Base-by-base conservation (phyloP, 2,329 filamentous ascomycete species). In the Penicillium janthinellum region DNA sequence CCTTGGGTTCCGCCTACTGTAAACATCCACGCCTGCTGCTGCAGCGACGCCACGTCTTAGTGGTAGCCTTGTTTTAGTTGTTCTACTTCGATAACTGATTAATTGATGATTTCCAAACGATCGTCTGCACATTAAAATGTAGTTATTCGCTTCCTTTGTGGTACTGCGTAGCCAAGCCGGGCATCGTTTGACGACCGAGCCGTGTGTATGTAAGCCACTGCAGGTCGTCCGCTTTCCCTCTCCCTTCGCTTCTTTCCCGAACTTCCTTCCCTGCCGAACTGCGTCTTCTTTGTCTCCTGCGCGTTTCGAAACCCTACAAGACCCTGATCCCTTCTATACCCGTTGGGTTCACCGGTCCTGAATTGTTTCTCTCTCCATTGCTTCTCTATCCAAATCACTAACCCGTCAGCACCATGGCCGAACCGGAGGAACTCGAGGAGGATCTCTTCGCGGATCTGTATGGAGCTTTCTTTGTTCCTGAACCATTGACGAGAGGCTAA, bases 381-480 rank as follows among this genome's bases (percentile, higher is more conserved):
- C n/a, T 48, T 14, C n/a, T 28, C 54, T 28, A 25, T 28, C 35
- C 25, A 10, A 50, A 10, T 44, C 14, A 41, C 52, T 34, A 25
- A 50, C n/a, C 56, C 39, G 22, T 57, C 44, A 60, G 61, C 75
- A 83, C 52, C 70, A 95, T 94, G 91, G 87, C 90, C 50, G 91
- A 95, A 71, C 82, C 85, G 55, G 90, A 93, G 72, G 90, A 91
- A 67, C 88, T 92, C 68, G 92, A 96, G 69, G 93, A 96, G 73
- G 92, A 96, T 84, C 90, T 96, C 78, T 96, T 96, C 78, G 92
- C 92, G 71, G 93, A 96, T 80, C 86, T 96, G 92, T 96, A 82
- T 80, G 91, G 55, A 38, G 54, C 45, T 31, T 31, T 31, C 28
- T 31, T 31, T 31, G 28, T 31, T 31, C 28, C 28, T 31, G 28